A percentile compares a stretch with the other conserved stretches of the same genome.
These are phyloP conservation scores for Pichia ethanolica DNA, from an alignment of 805 yeast species.

Conservation along the genomic window DNA sequence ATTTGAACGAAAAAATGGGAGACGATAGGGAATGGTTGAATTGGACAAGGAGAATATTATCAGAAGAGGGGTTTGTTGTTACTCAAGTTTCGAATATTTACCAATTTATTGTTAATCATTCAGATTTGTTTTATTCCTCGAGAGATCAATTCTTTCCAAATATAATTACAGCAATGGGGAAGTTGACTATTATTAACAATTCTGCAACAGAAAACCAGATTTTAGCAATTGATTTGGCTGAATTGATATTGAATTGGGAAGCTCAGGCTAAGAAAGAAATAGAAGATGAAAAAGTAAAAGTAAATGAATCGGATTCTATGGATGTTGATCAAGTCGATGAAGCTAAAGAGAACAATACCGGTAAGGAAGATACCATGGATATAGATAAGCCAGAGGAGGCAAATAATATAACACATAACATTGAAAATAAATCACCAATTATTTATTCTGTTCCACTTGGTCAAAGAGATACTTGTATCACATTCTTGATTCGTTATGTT, in stretches of 20 bases:
- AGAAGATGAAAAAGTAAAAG: slow-evolving; percentile 1
- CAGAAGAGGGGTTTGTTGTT: slow-evolving; percentile 84
- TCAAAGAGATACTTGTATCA: slow-evolving; percentile 83
- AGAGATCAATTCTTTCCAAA: slow-evolving; percentile 86
- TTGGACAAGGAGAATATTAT: slow-evolving; percentile 87
- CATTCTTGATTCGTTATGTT: slow-evolving; percentile 79
- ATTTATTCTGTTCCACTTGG: slow-evolving; percentile 60
- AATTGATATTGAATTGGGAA: slow-evolving; percentile 83
- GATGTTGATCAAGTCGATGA: slow-evolving; percentile 12
- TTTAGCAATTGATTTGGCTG: slow-evolving; percentile 84
- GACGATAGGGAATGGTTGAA: slow-evolving; percentile 70
- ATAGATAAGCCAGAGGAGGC: neutral
- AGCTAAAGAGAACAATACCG: neutral
- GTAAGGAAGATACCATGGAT: neutral
- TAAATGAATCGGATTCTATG: slow-evolving; percentile 12
- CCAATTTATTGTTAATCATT: slow-evolving; percentile 80
- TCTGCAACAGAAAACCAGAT: slow-evolving; percentile 76
- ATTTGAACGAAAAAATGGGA: slow-evolving; percentile 63
- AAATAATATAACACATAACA: no score
- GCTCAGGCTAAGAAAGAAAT: slow-evolving; percentile 22
- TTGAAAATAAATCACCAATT: slow-evolving; percentile 20
- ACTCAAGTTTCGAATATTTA: slow-evolving; percentile 82
- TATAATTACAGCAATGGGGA: slow-evolving; percentile 88
- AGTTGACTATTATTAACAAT: slow-evolving; percentile 69
- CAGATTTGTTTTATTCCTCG: slow-evolving; percentile 76